phyloP scores from a whole-genome alignment of 441 rosid species.

The Euphorbia neoarborescens region DNA sequence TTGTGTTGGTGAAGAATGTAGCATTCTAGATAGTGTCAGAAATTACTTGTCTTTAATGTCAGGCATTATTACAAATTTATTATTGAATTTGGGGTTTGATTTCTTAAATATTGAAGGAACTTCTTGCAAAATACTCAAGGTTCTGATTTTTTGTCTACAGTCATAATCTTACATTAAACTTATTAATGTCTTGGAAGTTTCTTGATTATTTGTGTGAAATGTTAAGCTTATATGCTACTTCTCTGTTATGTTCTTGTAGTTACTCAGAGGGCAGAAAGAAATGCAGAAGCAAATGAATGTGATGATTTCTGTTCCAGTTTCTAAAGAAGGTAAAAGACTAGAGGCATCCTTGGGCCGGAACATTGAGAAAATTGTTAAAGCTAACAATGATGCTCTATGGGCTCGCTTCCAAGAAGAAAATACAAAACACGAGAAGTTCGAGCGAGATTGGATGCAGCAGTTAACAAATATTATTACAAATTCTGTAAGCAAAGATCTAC shows the following conservation, averaged over 20 bases:
- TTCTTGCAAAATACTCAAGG: not conserved
- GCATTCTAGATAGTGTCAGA: not conserved
- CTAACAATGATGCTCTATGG: slow-evolving; percentile 75
- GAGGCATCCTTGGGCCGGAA: slow-evolving; percentile 64
- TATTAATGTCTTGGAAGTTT: not conserved
- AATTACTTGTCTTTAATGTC: not conserved
- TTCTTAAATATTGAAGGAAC: not conserved
- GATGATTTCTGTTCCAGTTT: slow-evolving; percentile 42
- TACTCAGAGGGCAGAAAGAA: slow-evolving; percentile 62
- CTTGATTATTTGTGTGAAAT: not conserved
- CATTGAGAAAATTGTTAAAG: slow-evolving; percentile 62
- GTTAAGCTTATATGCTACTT: not conserved
- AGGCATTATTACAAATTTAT: not conserved
- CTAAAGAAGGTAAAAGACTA: slow-evolving; percentile 73
- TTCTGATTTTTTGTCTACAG: not conserved
- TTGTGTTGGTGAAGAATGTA: not conserved
- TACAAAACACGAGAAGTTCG: slow-evolving; percentile 54
- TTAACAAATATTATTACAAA: slow-evolving; percentile 44
- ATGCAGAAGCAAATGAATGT: slow-evolving; percentile 68
- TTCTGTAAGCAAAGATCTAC: slow-evolving; percentile 61
- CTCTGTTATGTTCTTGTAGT: slow-evolving; percentile 32
- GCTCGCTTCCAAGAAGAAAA: slow-evolving; percentile 75
- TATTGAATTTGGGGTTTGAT: not conserved
- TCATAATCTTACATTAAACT: not conserved
- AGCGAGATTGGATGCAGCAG: slow-evolving; percentile 51